A percentile compares a stretch with the other conserved stretches of the same genome.
phyloP scores from a whole-genome alignment of 441 rosid genomes.

The Mallotus repandus region DNA sequence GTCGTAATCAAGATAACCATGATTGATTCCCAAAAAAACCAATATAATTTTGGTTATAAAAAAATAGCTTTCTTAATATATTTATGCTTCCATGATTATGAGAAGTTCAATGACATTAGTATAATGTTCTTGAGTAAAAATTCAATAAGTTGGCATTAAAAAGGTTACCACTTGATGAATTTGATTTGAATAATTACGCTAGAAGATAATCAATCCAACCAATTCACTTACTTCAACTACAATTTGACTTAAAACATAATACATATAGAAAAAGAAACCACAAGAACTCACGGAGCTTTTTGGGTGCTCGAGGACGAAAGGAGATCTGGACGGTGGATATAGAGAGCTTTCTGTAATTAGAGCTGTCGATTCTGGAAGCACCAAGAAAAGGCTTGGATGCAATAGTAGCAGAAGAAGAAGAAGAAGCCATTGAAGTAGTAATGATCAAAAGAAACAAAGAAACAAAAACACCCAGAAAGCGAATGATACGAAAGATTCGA shows the following conservation, averaged over 20 bases:
- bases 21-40: not conserved
- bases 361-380: slow-evolving; percentile 35
- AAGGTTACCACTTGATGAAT: not conserved
- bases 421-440: slow-evolving; percentile 47
- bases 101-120: not conserved
- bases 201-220: not conserved
- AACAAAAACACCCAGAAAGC: not conserved
- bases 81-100: not conserved
- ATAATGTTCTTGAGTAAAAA: too few species aligned
- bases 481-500: too few species aligned
- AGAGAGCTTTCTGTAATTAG: slow-evolving; percentile 50
- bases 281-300: slow-evolving; percentile 60
- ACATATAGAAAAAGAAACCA: not conserved
- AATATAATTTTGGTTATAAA: not conserved
- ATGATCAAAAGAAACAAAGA: not conserved
- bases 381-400: slow-evolving; percentile 56
- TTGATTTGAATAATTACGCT: too few species aligned
- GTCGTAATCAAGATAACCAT: too few species aligned
- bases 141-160: not conserved
- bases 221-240: not conserved
- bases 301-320: slow-evolving; percentile 44
- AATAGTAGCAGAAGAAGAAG: slow-evolving; percentile 31
- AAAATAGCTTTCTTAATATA: not conserved
- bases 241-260: not conserved
- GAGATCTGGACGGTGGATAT: slow-evolving; percentile 54